Base-by-base conservation (phyloP, 2,329 filamentous ascomycete species). In the Talaromyces sp. region DNA sequence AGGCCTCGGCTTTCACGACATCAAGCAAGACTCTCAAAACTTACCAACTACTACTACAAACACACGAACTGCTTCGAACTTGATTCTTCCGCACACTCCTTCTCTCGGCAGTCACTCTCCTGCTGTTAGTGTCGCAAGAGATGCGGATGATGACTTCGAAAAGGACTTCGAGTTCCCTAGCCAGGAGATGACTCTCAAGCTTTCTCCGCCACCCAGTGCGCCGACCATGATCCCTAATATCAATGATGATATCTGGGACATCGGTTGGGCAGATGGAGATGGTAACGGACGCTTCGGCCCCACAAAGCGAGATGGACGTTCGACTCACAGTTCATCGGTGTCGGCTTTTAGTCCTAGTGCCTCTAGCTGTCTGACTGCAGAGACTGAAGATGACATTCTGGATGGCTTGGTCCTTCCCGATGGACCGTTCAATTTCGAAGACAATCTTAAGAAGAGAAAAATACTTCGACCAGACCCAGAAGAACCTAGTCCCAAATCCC, bases 371-470 rank as follows among this genome's bases (percentile, higher is more conserved):
- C 87, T 96, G 69, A 96, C 92, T 1, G 85, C 86, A 9, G 95
- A 97, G 79, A 98, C 93, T 72, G 93, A 97, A 72, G 93, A 96
- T 68, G 93, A 98, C 75, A 89, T 90, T 6, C 84, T 98, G 64
- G 91, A 95, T 65, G 93, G 93, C n/a, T 83, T 99, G 14, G 81
- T 96, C 21, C 82, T 98, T 18, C 95, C 95, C 0, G 83, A 85
- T 60, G 93, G 92, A 0, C 91, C 91, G 21, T 81, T 99, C 59
- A 88, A 96, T 75, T 90, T 98, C 70, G 85, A 86, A 44, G 88
- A 92, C 67, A 87, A 92, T 59, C 80, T 98, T 46, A 88, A 89
- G 69, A 88, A 87, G 71, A 84, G 90, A 65, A 86, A 89, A 70
- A 84, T 80, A 57, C 74, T 76, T 21, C 79, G 81, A 31, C 54